A percentile compares a stretch with the other conserved stretches of the same genome.
phyloP scores from a whole-genome alignment of 2,329 filamentous ascomycete genomes.

The Myriosclerotinia duriaeana region DNA sequence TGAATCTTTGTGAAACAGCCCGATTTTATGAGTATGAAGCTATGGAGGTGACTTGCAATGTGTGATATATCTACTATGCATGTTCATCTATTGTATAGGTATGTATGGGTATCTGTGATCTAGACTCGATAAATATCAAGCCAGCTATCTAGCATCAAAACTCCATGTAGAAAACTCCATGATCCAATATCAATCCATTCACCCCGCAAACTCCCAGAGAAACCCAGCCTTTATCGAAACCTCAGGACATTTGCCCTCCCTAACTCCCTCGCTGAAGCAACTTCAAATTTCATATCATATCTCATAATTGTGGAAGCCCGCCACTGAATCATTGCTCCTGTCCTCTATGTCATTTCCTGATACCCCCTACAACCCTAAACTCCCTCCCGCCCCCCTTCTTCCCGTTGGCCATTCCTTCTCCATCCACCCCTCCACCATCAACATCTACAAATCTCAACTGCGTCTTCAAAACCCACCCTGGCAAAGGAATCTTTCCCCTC shows the following conservation, averaged over 20 bases:
- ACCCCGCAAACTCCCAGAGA: too few species aligned
- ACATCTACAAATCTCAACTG: conserved; percentile 18
- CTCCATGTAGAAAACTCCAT: too few species aligned
- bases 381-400: conserved; percentile 52
- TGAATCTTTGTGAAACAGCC: too few species aligned
- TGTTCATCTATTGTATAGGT: too few species aligned
- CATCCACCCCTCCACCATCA: conserved; percentile 49
- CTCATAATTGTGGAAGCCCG: not conserved
- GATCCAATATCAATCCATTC: too few species aligned
- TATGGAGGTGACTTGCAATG: too few species aligned
- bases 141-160: too few species aligned
- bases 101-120: too few species aligned
- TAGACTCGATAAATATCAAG: too few species aligned
- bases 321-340: conserved; percentile 59
- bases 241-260: not conserved
- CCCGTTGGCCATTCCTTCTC: conserved; percentile 68
- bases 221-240: not conserved
- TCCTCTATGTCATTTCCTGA: conserved; percentile 65
- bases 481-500: conserved; percentile 11
- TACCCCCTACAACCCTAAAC: conserved; percentile 56
- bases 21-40: too few species aligned
- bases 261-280: not conserved
- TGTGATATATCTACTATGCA: too few species aligned
- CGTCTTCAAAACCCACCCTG: not conserved
- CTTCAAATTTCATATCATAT: not conserved